Evolutionary conservation across 2,329 filamentous ascomycete genomes (phyloP).

Genomic region (Seiridium unicorne): DNA sequence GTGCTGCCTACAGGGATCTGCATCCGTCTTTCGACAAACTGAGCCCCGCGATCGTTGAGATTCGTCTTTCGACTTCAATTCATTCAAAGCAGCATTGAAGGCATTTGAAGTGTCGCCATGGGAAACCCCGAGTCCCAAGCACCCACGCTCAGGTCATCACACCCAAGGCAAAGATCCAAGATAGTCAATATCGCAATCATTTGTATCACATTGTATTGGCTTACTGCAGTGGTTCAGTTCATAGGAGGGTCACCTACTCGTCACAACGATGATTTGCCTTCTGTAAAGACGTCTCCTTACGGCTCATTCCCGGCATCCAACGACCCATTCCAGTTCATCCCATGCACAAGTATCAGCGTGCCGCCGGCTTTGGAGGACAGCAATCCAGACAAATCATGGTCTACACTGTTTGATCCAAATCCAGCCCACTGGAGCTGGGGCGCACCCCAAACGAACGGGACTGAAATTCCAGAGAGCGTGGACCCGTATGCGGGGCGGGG

Average conservation of each 20-base stretch:
- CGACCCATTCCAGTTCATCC: conserved; percentile 47
- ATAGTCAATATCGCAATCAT: neutral
- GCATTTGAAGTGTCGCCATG: neutral
- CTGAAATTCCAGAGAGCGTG: conserved; percentile 5
- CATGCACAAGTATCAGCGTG: conserved; percentile 41
- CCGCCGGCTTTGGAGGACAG: conserved; percentile 40
- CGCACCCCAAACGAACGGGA: conserved; percentile 14
- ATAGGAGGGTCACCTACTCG: too few relatives aligned
- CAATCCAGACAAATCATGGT: conserved; percentile 36
- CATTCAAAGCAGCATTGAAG: too few relatives aligned
- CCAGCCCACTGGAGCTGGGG: conserved; percentile 48
- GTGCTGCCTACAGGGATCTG: too few relatives aligned
- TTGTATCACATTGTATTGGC: too few relatives aligned
- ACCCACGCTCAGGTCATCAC: neutral
- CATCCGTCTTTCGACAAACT: too few relatives aligned
- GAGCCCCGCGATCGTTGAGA: too few relatives aligned
- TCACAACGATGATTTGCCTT: neutral
- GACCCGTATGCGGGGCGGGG: conserved; percentile 37
- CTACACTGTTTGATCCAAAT: conserved; percentile 38
- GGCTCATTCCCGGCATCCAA: conserved; percentile 37
- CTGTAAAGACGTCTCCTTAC: conserved; percentile 20
- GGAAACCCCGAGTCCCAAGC: neutral
- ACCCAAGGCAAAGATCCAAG: neutral
- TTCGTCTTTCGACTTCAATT: too few relatives aligned
- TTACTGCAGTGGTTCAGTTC: too few relatives aligned